Conservation (phyloP, 108 stramenopile genomes). For the Discostella stelligeroides region DNA sequence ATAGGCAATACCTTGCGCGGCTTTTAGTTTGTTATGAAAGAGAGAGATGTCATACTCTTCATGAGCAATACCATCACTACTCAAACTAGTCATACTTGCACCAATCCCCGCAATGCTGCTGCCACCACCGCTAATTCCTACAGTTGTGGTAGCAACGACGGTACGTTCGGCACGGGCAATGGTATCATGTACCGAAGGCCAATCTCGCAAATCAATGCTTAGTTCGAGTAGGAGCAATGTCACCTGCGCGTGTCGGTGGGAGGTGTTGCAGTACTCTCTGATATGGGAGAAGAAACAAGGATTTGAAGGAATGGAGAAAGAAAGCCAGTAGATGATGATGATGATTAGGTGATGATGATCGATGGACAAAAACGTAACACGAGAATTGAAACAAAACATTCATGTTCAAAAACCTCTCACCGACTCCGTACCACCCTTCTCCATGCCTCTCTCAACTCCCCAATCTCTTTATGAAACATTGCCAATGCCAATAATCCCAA, state of each 20-base stretch:
- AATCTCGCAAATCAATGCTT: conserved; percentile 54
- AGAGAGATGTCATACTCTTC: conserved; percentile 24
- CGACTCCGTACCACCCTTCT: conserved; percentile 47
- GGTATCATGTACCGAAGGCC: neutral
- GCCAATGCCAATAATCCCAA: conserved; percentile 63
- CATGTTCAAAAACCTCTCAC: no score
- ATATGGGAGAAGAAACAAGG: neutral
- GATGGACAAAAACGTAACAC: conserved; percentile 1
- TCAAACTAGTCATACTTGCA: no score
- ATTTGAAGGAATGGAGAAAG: neutral
- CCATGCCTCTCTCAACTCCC: conserved; percentile 58
- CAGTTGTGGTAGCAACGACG: conserved; percentile 1
- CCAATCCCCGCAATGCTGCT: no score
- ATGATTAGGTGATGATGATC: neutral
- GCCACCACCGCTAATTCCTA: neutral
- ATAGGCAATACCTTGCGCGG: conserved; percentile 38
- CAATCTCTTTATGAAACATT: conserved; percentile 56
- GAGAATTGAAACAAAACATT: no score
- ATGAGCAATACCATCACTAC: neutral
- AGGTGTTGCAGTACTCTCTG: conserved; percentile 69
- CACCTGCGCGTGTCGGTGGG: conserved; percentile 60
- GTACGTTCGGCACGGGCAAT: conserved; percentile 43
- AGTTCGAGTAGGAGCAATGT: conserved; percentile 60
- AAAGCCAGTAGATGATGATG: neutral
- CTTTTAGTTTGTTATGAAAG: conserved; percentile 51